phyloP scores from a whole-genome alignment of 2,329 filamentous ascomycete genomes.

The Scedosporium boydii region DNA sequence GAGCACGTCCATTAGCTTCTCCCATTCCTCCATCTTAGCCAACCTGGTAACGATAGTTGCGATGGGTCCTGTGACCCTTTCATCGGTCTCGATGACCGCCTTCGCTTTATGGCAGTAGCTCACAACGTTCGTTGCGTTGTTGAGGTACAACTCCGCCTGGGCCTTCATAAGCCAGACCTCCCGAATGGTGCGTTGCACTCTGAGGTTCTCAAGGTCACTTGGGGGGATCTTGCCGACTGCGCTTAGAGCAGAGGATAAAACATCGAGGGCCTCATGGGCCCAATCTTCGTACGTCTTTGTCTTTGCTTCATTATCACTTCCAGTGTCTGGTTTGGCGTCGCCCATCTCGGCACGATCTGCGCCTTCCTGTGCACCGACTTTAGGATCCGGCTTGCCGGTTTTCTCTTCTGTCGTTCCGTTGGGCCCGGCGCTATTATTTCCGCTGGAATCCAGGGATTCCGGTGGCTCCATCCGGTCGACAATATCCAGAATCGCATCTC shows the following conservation, averaged over 20 bases:
- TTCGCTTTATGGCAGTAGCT: not conserved
- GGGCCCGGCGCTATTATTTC: not conserved
- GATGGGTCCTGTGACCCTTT: not conserved
- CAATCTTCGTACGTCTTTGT: not conserved
- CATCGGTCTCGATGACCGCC: not conserved
- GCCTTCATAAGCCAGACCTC: not conserved
- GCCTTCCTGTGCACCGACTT: not conserved
- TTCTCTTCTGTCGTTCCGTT: not conserved
- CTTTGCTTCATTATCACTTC: not conserved
- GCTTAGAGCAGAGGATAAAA: not conserved
- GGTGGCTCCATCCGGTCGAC: not conserved
- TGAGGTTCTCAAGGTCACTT: not conserved
- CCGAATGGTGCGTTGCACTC: not conserved
- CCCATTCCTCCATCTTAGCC: not conserved
- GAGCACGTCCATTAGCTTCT: not conserved
- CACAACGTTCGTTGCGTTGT: not conserved
- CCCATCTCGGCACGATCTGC: not conserved
- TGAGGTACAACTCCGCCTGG: not conserved
- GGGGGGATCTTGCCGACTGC: not conserved
- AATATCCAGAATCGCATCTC: not conserved
- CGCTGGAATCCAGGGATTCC: not conserved
- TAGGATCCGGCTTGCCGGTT: not conserved
- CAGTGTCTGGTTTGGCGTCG: not conserved
- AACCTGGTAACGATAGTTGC: not conserved
- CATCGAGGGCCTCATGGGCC: not conserved